Conservation (phyloP, 345 rosid species). For the Gynandropsis gynandra region DNA sequence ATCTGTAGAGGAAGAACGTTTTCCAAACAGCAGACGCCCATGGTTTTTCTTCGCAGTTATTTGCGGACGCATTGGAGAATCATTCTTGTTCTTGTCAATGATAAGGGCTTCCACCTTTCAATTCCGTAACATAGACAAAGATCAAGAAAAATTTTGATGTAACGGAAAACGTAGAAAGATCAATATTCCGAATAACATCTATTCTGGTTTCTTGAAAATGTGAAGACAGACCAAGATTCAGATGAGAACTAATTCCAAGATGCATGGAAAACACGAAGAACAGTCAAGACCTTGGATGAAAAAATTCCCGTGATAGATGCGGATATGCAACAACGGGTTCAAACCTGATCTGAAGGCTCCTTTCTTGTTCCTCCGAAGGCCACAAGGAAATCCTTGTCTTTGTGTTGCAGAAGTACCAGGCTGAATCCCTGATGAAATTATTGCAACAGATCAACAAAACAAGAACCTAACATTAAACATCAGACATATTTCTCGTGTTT, state of each 20-base stretch:
- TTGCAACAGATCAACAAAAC: too few relatives aligned
- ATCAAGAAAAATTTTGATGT: conserved; percentile 21
- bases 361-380: conserved; percentile 87
- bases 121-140: not conserved
- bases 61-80: conserved; percentile 40
- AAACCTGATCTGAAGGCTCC: conserved; percentile 93
- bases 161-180: not conserved
- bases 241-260: too few relatives aligned
- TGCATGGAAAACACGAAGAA: too few relatives aligned
- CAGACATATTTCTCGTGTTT: too few relatives aligned
- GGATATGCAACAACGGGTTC: not conserved
- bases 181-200: too few relatives aligned
- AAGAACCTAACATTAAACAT: too few relatives aligned
- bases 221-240: too few relatives aligned
- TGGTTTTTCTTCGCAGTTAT: conserved; percentile 42
- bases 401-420: conserved; percentile 77
- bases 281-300: too few relatives aligned
- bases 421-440: conserved; percentile 67
- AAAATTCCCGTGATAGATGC: too few relatives aligned
- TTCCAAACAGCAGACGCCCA: conserved; percentile 42
- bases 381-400: conserved; percentile 86
- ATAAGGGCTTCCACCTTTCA: conserved; percentile 68
- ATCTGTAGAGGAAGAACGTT: conserved; percentile 44
- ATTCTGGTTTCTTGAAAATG: too few relatives aligned
- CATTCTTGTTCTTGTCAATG: conserved; percentile 72